phyloP scores from a whole-genome alignment of 2,329 filamentous ascomycete genomes.

The Polytolypa hystricis region DNA sequence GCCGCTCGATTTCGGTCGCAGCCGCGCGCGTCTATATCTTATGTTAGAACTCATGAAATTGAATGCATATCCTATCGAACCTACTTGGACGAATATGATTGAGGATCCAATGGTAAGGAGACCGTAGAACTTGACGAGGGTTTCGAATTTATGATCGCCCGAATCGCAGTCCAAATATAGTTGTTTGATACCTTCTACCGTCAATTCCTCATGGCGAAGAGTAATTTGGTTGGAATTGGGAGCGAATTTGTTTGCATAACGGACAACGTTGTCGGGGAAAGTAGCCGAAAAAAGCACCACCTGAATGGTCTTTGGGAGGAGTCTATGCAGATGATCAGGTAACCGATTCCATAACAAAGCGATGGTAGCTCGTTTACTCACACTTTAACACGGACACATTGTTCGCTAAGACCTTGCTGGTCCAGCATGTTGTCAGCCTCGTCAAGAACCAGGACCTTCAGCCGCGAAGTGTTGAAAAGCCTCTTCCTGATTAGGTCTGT shows the following conservation, averaged over 20 bases:
- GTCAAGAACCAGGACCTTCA: constrained; percentile 82
- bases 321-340: constrained; percentile 40
- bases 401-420: constrained; percentile 86
- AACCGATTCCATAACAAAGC: not conserved
- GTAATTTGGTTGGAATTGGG: constrained; percentile 79
- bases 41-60: constrained; percentile 1
- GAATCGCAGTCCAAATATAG: constrained; percentile 89
- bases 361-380: constrained; percentile 34
- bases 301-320: constrained; percentile 66
- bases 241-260: constrained; percentile 74
- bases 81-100: constrained; percentile 91
- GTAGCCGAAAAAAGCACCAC: constrained; percentile 94
- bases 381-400: constrained; percentile 83
- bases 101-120: constrained; percentile 94
- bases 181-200: constrained; percentile 93
- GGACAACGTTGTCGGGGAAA: constrained; percentile 73
- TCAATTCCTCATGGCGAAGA: constrained; percentile 80
- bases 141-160: constrained; percentile 74
- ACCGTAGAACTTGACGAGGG: constrained; percentile 85
- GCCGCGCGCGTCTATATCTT: constrained; percentile 63
- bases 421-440: constrained; percentile 99
- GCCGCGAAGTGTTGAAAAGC: constrained; percentile 57
- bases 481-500: constrained; percentile 73
- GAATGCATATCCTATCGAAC: constrained; percentile 14
- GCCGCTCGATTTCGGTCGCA: constrained; percentile 69